Conservation (phyloP, 352 stramenopile species). For the Globisporangium recalcitrans region DNA sequence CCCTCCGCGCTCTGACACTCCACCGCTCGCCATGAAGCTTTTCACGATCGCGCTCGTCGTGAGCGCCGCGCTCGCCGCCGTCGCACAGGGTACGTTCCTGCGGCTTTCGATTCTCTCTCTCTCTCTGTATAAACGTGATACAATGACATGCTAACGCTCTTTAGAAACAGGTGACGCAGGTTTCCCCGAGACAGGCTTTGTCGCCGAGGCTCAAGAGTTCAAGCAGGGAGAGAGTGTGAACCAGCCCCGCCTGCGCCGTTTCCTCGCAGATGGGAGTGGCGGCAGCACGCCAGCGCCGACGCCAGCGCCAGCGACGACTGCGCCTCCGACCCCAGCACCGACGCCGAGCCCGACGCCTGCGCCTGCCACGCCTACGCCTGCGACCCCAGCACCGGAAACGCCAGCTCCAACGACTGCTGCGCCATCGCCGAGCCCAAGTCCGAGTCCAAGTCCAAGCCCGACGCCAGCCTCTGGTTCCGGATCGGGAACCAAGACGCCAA, state of each 20-base stretch:
- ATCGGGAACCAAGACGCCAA: not conserved
- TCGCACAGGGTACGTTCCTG: constrained; percentile 12
- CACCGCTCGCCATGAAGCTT: constrained; percentile 28
- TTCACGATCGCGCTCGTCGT: constrained; percentile 21
- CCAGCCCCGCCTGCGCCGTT: constrained; percentile 9
- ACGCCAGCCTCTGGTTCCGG: not conserved
- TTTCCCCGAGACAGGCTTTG: constrained; percentile 12
- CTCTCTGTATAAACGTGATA: not conserved
- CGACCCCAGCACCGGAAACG: not conserved
- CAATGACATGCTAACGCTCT: not conserved
- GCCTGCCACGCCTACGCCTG: constrained; percentile 7
- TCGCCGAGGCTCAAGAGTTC: constrained; percentile 17
- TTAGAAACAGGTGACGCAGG: constrained; percentile 19
- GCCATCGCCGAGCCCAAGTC: not conserved
- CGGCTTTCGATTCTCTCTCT: not conserved
- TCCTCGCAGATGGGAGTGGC: not conserved
- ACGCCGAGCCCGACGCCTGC: constrained; percentile 16
- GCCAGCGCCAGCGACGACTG: constrained; percentile 12
- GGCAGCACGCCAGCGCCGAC: constrained; percentile 16
- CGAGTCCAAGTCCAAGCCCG: not conserved
- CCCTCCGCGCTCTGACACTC: not conserved
- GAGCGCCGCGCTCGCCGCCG: constrained; percentile 20
- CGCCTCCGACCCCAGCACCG: constrained; percentile 15
- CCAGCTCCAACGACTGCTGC: constrained; percentile 1
- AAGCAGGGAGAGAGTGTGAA: constrained; percentile 10